Percentiles rank a stretch among this genome's conserved stretches.
These are phyloP conservation scores for Moricandia moricandioides DNA, from an alignment of 345 rosid genomes.

Conservation along the genomic window DNA sequence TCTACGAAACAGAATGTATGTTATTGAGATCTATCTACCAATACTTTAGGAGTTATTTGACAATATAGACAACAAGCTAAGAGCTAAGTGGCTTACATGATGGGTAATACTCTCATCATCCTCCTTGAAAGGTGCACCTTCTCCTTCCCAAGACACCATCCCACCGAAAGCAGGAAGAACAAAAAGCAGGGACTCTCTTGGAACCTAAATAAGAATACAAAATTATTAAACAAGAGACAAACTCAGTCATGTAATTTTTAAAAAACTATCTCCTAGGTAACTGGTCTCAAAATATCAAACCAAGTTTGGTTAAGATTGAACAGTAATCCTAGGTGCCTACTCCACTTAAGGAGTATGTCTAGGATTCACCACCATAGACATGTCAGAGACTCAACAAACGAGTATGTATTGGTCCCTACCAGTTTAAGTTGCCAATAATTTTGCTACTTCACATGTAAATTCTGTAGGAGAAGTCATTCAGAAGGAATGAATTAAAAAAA, in stretches of 20 bases:
- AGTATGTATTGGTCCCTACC: background rate
- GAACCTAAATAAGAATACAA: constrained; percentile 55
- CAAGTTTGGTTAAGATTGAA: too few species aligned
- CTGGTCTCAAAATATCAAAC: too few species aligned
- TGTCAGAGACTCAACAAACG: too few species aligned
- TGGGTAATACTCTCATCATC: constrained; percentile 81
- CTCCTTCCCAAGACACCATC: constrained; percentile 92
- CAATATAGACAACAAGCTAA: background rate
- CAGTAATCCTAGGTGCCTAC: too few species aligned
- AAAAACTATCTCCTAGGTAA: too few species aligned
- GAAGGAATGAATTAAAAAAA: background rate
- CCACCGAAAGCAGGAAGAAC: constrained; percentile 97
- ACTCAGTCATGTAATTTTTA: too few species aligned
- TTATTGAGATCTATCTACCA: background rate
- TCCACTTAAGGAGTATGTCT: too few species aligned
- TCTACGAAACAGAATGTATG: constrained; percentile 44
- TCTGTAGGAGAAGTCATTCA: too few species aligned
- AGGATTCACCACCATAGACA: too few species aligned
- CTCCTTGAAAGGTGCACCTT: constrained; percentile 79
- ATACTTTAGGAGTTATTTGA: background rate
- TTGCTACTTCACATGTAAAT: too few species aligned
- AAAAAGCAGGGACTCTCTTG: constrained; percentile 88
- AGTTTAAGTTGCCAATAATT: background rate
- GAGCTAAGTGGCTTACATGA: constrained; percentile 57
- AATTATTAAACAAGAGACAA: background rate